phyloP scores from a whole-genome alignment of 2,329 filamentous ascomycete genomes.

The Cercospora zeae-maydis region DNA sequence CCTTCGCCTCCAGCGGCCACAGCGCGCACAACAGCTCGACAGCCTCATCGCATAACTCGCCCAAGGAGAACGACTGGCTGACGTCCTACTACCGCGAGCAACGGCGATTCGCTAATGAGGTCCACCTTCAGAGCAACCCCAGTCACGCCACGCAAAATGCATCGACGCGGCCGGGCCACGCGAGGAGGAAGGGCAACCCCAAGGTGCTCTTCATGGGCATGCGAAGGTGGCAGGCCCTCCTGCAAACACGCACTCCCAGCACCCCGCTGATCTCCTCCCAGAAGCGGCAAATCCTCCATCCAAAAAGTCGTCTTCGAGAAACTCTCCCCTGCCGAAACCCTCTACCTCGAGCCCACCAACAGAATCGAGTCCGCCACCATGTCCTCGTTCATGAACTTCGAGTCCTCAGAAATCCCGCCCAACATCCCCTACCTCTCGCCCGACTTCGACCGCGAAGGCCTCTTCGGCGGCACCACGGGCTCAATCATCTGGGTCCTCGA shows the following conservation, averaged over 20 bases:
- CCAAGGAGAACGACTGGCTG: constrained; percentile 31
- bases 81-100: constrained; percentile 32
- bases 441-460: constrained; percentile 83
- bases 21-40: constrained; percentile 22
- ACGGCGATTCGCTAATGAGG: constrained; percentile 22
- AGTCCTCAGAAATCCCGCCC: constrained; percentile 95
- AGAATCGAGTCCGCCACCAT: constrained; percentile 92
- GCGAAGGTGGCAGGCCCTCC: constrained; percentile 56
- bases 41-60: constrained; percentile 30
- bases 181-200: constrained; percentile 48
- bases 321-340: constrained; percentile 87
- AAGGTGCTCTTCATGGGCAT: constrained; percentile 91
- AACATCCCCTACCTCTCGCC: constrained; percentile 91
- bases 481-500: constrained; percentile 98
- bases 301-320: constrained; percentile 99
- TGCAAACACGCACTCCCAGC: not conserved
- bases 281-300: constrained; percentile 97
- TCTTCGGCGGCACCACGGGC: constrained; percentile 82
- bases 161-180: constrained; percentile 16
- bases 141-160: constrained; percentile 9
- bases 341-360: constrained; percentile 93
- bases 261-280: constrained; percentile 40
- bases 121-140: constrained; percentile 11
- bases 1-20: constrained; percentile 28
- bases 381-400: constrained; percentile 98